phyloP scores from a whole-genome alignment of 176 grass and related monocot genomes.

The Carex kokanica region DNA sequence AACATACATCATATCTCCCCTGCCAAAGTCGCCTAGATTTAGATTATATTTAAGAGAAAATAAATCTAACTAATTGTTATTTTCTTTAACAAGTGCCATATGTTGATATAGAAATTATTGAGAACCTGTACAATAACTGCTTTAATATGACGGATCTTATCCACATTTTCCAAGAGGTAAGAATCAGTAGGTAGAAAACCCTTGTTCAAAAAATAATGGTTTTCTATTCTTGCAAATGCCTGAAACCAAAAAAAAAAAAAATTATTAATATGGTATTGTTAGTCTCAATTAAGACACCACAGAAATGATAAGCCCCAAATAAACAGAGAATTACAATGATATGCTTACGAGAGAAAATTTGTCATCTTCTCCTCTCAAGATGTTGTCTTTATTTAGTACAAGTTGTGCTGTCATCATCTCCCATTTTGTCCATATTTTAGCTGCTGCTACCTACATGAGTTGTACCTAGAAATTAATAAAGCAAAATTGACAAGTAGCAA shows the following conservation, averaged over 20 bases:
- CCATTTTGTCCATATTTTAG: constrained; percentile 95
- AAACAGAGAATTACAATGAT: constrained; percentile 7
- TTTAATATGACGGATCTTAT: constrained; percentile 93
- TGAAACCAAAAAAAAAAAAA: constrained; percentile 33
- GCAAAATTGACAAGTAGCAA: neutral
- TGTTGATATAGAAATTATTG: constrained; percentile 15
- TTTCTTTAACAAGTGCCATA: neutral
- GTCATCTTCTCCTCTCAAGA: constrained; percentile 81
- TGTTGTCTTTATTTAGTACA: constrained; percentile 68
- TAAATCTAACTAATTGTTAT: neutral
- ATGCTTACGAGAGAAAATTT: constrained; percentile 70
- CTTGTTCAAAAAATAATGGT: constrained; percentile 94
- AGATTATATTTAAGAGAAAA: constrained; percentile 18
- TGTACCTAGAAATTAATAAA: neutral
- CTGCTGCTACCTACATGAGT: constrained; percentile 60
- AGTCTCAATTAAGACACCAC: neutral
- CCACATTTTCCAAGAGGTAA: constrained; percentile 77
- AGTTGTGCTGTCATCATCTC: constrained; percentile 98
- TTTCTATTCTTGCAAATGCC: constrained; percentile 96
- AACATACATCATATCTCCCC: constrained; percentile 92
- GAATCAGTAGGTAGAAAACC: constrained; percentile 78
- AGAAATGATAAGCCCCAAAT: neutral
- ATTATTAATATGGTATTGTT: neutral
- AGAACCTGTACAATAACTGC: constrained; percentile 78
- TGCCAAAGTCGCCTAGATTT: constrained; percentile 31